Evolutionary conservation across 1,284 basidiomycete genomes (phyloP).

Genomic region (Omphalotus olearius): DNA sequence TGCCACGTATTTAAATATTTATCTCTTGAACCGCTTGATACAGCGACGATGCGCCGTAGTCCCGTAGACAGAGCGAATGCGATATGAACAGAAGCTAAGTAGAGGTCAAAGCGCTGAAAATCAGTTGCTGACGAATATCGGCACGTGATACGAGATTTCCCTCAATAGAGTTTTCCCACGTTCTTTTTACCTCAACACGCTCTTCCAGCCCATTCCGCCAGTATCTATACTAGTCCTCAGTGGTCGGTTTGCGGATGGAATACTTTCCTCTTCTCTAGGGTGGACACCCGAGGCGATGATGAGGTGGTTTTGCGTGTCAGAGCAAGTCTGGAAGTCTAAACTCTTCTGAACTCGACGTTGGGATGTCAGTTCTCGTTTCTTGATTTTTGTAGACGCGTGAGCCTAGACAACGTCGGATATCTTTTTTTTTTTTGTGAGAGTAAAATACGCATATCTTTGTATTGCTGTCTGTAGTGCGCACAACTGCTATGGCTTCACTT

Average conservation of each 20-base stretch:
- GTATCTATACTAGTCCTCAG: neutral
- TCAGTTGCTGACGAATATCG: too few relatives aligned
- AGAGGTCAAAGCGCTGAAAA: too few relatives aligned
- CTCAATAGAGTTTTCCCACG: too few relatives aligned
- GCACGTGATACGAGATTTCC: too few relatives aligned
- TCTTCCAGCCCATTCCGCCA: slow-evolving; percentile 3
- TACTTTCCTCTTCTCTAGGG: slow-evolving; percentile 12
- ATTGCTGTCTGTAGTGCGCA: too few relatives aligned
- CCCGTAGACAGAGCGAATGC: too few relatives aligned
- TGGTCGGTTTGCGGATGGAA: slow-evolving; percentile 3
- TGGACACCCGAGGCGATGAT: slow-evolving; percentile 6
- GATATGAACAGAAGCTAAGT: too few relatives aligned
- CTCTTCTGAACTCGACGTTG: slow-evolving; percentile 4
- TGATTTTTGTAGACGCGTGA: neutral
- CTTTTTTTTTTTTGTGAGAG: neutral
- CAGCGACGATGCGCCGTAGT: too few relatives aligned
- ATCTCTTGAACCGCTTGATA: too few relatives aligned
- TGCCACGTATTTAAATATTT: too few relatives aligned
- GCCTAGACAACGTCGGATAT: slow-evolving; percentile 7
- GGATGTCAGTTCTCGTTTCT: neutral
- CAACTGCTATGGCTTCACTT: too few relatives aligned
- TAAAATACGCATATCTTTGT: too few relatives aligned
- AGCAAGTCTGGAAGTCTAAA: neutral
- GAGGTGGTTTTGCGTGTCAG: slow-evolving; percentile 12
- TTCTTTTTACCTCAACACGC: neutral